Evolutionary conservation across 192 early-diverging fungal genomes (phyloP), one percentile per base, ranked within the genome.

Genomic region (Glomus cerebriforme): DNA sequence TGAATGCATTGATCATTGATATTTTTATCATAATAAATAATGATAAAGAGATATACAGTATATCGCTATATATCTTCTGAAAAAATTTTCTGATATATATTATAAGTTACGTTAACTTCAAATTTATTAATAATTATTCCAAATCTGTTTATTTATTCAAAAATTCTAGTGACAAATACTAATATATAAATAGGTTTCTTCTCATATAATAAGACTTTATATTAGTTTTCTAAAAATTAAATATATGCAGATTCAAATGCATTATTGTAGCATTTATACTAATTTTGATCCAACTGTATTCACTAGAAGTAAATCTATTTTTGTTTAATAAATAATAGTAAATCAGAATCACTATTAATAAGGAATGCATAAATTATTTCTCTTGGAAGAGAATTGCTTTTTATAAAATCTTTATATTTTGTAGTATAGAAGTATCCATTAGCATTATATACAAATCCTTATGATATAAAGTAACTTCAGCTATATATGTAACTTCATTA

Each of bases 231-330:
- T 19, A 19, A 49, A 3, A 49, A 15, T 15, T 13, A 49, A 6
- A 49, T 12, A 19, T 13, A 49, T 62, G 59, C 34, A 24, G 59
- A 75, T 3, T 75, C 24, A 75, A 75, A 62, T 27, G 59, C 19
- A 75, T 75, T 8, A 24, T 63, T 13, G 63, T n/a, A 63, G 3
- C 34, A 1, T 63, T 75, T 75, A 75, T 75, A 75, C 35, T 35
- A 7, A 26, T 63, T 7, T 75, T 59, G 74, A 19, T 24, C 73
- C 8, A 75, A 62, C 0, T 75, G 13, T 12, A 34, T 59, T 59
- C 32, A 75, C 59, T 34, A 62, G 22, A 63, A 75, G 26, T 75
- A 34, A 0, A 75, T 60, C 2, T 75, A 59, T 10, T 62, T 72
- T 75, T 75, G 59, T 26, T 5, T 17, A 75, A 75, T 39, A 15